Evolutionary conservation across 140 eudicot species (phyloP), one percentile per base, ranked within the genome.

Genomic region (Stevia rebaudiana): DNA sequence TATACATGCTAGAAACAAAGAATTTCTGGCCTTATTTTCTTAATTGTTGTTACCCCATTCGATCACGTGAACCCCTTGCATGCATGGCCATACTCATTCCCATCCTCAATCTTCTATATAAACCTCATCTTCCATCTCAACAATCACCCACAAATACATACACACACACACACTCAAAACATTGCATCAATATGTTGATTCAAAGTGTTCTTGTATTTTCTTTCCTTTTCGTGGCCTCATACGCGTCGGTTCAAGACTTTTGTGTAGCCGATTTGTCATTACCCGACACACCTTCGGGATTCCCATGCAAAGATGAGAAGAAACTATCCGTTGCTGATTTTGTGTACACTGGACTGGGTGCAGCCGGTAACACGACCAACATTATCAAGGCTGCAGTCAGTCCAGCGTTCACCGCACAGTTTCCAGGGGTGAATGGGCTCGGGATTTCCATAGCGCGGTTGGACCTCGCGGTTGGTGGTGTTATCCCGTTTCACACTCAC

Each of bases 401-500:
- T 13, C 94, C 95, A 11, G 97, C 94, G 4, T 87, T 90, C 59
- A 84, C 83, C 1, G 81, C 82, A 48, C 89, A 82, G 65, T 84
- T 84, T 56, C 87, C 94, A 0, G 97, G 81, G 0, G 76, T 87
- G 23, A 90, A 90, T 31, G 97, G 97, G 42, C 94, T 86, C 1
- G 95, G 95, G 3, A 15, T 87, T 2, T 86, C 95, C 46, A 13
- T 78, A 6, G 95, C 94, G 24, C 66, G 97, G 53, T 48, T 87
- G 37, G 97, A 90, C 83, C 67, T 90, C 8, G 95, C 86, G 3
- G 50, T 13, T 21, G 97, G 80, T 0, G 97, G 97, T 13, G 97
- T 90, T 7, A 71, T 90, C 61, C 95, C 97, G 12, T 50, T 90
- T 67, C 97, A 90, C 90, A 90, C 95, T 0, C 97, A 90, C 71